Evolutionary conservation across 1,139 yeast genomes (phyloP).

Genomic region (Yamadazyma atlantica): DNA sequence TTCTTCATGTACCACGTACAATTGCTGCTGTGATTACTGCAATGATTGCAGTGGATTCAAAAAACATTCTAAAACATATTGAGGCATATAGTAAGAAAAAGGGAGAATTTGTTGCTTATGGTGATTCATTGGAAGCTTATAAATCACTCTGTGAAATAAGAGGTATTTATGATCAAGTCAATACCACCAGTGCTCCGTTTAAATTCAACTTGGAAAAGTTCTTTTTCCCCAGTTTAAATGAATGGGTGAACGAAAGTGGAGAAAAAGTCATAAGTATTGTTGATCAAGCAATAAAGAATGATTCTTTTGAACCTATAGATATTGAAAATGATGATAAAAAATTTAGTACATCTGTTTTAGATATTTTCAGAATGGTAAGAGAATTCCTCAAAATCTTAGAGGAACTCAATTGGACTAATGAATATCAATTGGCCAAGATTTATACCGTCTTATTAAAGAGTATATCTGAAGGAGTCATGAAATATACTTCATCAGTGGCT

Average conservation of each 20-base stretch:
- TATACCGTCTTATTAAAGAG: slow-evolving; percentile 60
- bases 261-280: slow-evolving; percentile 51
- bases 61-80: slow-evolving; percentile 59
- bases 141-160: slow-evolving; percentile 55
- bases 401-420: slow-evolving; percentile 62
- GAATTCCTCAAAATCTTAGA: slow-evolving; percentile 55
- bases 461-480: slow-evolving; percentile 59
- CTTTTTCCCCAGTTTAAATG: slow-evolving; percentile 57
- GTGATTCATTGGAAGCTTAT: slow-evolving; percentile 65
- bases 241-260: slow-evolving; percentile 58
- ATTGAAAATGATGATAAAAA: slow-evolving; percentile 36
- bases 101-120: slow-evolving; percentile 46
- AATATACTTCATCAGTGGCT: slow-evolving; percentile 51
- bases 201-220: slow-evolving; percentile 58
- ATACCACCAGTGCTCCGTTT: slow-evolving; percentile 34
- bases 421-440: slow-evolving; percentile 57
- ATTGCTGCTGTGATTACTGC: slow-evolving; percentile 58
- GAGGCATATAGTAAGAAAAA: slow-evolving; percentile 40
- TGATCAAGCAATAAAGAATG: slow-evolving; percentile 54
- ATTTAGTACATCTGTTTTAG: slow-evolving; percentile 59
- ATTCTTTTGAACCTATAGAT: slow-evolving; percentile 56
- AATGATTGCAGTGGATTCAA: slow-evolving; percentile 64
- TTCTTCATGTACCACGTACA: slow-evolving; percentile 52
- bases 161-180: slow-evolving; percentile 52
- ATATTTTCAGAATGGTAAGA: slow-evolving; percentile 62